Percentiles rank a stretch among this genome's conserved stretches.
phyloP scores from a whole-genome alignment of 768 basidiomycete species.

The Rhizopogon salebrosus region DNA sequence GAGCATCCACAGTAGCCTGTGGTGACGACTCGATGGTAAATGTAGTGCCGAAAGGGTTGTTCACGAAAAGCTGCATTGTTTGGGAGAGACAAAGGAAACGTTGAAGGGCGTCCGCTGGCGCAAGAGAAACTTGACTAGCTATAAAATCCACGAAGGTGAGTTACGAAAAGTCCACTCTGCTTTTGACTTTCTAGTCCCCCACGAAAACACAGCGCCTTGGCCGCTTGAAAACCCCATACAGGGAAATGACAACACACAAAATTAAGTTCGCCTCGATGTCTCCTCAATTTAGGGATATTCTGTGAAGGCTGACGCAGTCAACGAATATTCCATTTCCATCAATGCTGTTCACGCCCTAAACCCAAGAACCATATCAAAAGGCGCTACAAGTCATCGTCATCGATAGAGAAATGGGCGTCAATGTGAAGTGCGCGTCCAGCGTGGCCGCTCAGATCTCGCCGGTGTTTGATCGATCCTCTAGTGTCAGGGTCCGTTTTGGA shows the following conservation, averaged over 20 bases:
- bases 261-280: too few relatives aligned
- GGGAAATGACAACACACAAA: too few relatives aligned
- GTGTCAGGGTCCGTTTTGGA: too few relatives aligned
- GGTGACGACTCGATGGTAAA: neutral
- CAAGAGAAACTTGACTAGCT: too few relatives aligned
- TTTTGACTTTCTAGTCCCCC: neutral
- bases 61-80: conserved; percentile 4
- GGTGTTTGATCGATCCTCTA: neutral
- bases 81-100: neutral
- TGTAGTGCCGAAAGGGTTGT: conserved; percentile 1
- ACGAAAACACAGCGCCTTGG: too few relatives aligned
- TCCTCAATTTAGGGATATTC: too few relatives aligned
- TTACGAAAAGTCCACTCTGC: neutral
- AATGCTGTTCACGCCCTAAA: neutral
- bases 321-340: neutral
- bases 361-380: neutral
- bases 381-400: neutral
- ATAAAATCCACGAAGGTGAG: neutral
- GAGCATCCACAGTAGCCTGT: neutral
- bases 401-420: neutral
- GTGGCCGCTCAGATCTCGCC: neutral
- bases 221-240: too few relatives aligned
- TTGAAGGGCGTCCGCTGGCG: too few relatives aligned
- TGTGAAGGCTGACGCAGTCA: neutral
- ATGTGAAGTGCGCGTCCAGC: neutral